Evolutionary conservation across 2,329 filamentous ascomycete species (phyloP), one percentile per base, ranked within the genome.

Genomic region (Clonostachys byssicola): DNA sequence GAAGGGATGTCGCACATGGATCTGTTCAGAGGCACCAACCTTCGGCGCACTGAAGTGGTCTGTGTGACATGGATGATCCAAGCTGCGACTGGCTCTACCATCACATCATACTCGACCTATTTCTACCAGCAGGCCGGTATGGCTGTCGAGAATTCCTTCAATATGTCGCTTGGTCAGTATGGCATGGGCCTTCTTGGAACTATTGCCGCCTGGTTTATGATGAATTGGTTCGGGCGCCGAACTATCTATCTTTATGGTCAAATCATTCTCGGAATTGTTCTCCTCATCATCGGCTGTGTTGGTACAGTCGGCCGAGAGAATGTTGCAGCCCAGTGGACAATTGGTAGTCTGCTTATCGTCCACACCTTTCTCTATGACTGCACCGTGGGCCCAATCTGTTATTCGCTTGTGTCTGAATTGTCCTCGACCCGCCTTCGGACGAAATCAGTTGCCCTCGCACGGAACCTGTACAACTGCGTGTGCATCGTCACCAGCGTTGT

Each of bases 101-200:
- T 75, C 51, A 81, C 79, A 62, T 80, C 80, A 51, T 83, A 81
- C 61, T 82, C 80, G 17, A 83, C 80, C 33, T 70, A 72, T 52
- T 75, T 74, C 49, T 73, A 71, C 47, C 60, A 68, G 23, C 67
- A 68, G 48, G 72, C 68, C 12, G 70, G 72, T 3, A 61, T 75
- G 51, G 61, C 56, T 9, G 55, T 62, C 5, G 58, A 61, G 12
- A 63, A 65, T 38, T 44, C 40, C 35, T 43, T 67, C 47, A 65
- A 67, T 0, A 71, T 70, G 55, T 67, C 55, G 51, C 64, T 72
- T 1, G 73, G 62, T 1, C 65, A 69, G 43, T 72, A 71, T 16
- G 67, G 62, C 6, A 61, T 78, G 6, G 73, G 68, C 12, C 66
- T 70, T 23, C 52, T 74, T 3, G 74, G 73, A 5, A 76, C 72